These are phyloP conservation scores for Borovskyia barvae DNA, from an alignment of 208 protist genomes.

Conservation along the genomic window DNA sequence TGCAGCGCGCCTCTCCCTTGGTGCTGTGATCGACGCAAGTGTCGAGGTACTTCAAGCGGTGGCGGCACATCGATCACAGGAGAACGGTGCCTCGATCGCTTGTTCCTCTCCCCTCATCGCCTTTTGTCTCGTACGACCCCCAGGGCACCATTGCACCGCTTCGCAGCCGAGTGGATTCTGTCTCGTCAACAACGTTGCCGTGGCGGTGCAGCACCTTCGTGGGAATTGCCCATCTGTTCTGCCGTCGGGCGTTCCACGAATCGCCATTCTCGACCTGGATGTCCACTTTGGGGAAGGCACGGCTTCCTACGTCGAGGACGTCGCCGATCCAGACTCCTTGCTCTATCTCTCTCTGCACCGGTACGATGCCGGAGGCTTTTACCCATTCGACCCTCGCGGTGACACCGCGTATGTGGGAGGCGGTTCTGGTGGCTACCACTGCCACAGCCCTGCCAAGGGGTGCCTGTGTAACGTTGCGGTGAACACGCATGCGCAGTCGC, in stretches of 20 bases:
- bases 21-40: slow-evolving; percentile 65
- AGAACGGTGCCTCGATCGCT: slow-evolving; percentile 4
- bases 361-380: slow-evolving; percentile 68
- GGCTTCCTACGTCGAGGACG: slow-evolving; percentile 82
- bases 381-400: slow-evolving; percentile 43
- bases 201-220: slow-evolving; percentile 59
- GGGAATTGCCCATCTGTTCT: slow-evolving; percentile 1
- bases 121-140: slow-evolving; percentile 87
- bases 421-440: slow-evolving; percentile 3
- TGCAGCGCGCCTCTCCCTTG: slow-evolving; percentile 55
- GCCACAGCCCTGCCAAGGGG: slow-evolving; percentile 11
- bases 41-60: slow-evolving; percentile 20
- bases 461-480: slow-evolving; percentile 79
- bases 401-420: slow-evolving; percentile 41
- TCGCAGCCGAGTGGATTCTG: slow-evolving; percentile 83
- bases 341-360: slow-evolving; percentile 88
- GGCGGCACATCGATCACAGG: background rate
- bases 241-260: slow-evolving; percentile 18
- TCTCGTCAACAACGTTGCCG: slow-evolving; percentile 87
- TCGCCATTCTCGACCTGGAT: slow-evolving; percentile 90
- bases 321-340: slow-evolving; percentile 20
- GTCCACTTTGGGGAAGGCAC: slow-evolving; percentile 94
- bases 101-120: slow-evolving; percentile 41
- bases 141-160: slow-evolving; percentile 85
- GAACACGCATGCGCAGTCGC: slow-evolving; percentile 52